phyloP scores from a whole-genome alignment of 163 green algal species.

The Scenedesmus sp. region DNA sequence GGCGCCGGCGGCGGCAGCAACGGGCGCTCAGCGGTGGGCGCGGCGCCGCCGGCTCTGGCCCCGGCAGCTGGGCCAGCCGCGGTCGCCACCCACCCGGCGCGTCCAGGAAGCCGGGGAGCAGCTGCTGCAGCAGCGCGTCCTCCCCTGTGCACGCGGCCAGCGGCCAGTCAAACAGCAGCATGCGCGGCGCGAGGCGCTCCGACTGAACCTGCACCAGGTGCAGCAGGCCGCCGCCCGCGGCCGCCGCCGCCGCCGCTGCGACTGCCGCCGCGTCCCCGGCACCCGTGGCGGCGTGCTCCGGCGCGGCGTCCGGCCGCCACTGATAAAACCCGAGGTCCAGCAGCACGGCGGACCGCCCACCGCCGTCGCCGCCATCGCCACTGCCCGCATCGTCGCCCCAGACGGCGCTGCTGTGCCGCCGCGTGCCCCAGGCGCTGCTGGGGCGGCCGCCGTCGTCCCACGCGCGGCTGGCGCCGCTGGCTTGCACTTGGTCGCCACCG shows the following conservation, averaged over 20 bases:
- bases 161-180: slow-evolving; percentile 64
- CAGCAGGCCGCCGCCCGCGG: slow-evolving; percentile 16
- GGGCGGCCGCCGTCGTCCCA: no score
- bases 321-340: slow-evolving; percentile 38
- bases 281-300: no score
- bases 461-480: no score
- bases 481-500: no score
- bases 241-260: neutral
- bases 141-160: slow-evolving; percentile 36
- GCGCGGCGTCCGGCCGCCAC: slow-evolving; percentile 1
- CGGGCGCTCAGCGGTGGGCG: neutral
- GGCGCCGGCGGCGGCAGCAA: neutral
- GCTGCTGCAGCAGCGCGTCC: slow-evolving; percentile 53
- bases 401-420: no score
- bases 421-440: no score
- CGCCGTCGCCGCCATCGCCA: no score
- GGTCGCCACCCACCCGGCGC: slow-evolving; percentile 54
- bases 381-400: no score
- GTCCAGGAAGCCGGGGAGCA: slow-evolving; percentile 71
- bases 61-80: neutral
- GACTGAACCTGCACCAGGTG: slow-evolving; percentile 66
- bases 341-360: no score
- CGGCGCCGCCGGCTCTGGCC: neutral
- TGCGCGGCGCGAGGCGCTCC: slow-evolving; percentile 49
- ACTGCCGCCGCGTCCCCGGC: neutral